Evolutionary conservation across 352 stramenopile species (phyloP).

Genomic region (Pythium periplocum): DNA sequence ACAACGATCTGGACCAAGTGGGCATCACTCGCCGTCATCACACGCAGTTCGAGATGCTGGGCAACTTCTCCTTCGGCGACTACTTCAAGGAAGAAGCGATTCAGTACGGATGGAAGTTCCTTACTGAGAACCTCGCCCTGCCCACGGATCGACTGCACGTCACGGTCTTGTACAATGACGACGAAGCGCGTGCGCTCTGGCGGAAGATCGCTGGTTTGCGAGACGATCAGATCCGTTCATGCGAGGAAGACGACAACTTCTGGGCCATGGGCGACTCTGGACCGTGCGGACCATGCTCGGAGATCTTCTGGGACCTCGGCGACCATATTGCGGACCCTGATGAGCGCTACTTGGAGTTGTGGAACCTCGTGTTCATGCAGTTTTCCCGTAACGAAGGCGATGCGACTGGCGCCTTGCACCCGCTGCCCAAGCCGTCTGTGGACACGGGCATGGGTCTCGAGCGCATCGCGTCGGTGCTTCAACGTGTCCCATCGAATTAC

Average conservation of each 20-base stretch:
- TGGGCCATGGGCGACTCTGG: slow-evolving; percentile 95
- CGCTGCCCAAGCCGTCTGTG: slow-evolving; percentile 89
- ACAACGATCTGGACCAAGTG: slow-evolving; percentile 98
- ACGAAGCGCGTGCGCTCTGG: slow-evolving; percentile 56
- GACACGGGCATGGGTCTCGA: slow-evolving; percentile 98
- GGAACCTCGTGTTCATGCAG: slow-evolving; percentile 98
- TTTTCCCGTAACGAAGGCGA: slow-evolving; percentile 89
- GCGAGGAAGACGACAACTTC: slow-evolving; percentile 94
- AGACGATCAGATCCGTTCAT: slow-evolving; percentile 40
- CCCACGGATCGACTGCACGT: slow-evolving; percentile 55
- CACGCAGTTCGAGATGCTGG: slow-evolving; percentile 99
- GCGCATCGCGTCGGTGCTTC: slow-evolving; percentile 92
- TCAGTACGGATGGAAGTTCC: slow-evolving; percentile 90
- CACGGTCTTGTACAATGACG: slow-evolving; percentile 60
- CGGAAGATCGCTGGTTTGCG: slow-evolving; percentile 42
- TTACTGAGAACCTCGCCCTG: slow-evolving; percentile 86
- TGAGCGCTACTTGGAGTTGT: slow-evolving; percentile 90
- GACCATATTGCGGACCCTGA: slow-evolving; percentile 78
- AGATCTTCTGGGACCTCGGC: slow-evolving; percentile 94
- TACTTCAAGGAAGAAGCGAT: slow-evolving; percentile 98
- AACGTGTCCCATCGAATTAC: slow-evolving; percentile 92
- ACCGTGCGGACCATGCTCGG: slow-evolving; percentile 91
- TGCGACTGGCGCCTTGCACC: slow-evolving; percentile 44
- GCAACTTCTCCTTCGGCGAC: slow-evolving; percentile 97
- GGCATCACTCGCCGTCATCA: slow-evolving; percentile 96